Evolutionary conservation across 768 basidiomycete species (phyloP), one percentile per base, ranked within the genome.

Genomic region (Boletus subparvulus): DNA sequence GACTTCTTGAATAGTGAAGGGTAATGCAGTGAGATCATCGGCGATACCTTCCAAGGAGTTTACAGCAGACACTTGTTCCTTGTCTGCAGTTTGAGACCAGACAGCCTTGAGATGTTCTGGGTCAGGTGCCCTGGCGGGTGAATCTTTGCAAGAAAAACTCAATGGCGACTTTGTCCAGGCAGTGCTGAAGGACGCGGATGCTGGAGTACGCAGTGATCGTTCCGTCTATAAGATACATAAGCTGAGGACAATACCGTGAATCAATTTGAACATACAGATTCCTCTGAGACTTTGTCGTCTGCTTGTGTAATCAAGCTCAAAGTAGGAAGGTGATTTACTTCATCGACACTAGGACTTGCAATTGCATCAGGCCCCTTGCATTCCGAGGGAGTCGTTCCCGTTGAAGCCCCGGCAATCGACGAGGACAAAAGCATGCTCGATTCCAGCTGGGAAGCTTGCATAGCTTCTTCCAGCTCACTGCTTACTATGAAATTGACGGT

Each of bases 11-110:
- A 93, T 69, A 6, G 87, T 87, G 71, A 90, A 90, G 12, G 91
- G 90, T 32, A 94, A 75, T 24, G 86, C 78, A 32, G 87, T 86
- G 53, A 92, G 76, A 65, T 94, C 93, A 65, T 93, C 91, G 28
- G 85, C 84, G 54, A 95, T 91, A 17, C 86, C 87, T 66, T 92
- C 86, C 55, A 95, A 74, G 2, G 92, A 94, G 69, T 94, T 95
- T 24, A 88, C 79, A 10, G 83, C 76, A 55, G 85, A 82, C 35
- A 81, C 70, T 50, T 80, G 82, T n/a, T 84, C 77, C 69, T 88
- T 87, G 68, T 85, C 84, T 5, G 90, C 80, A 6, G 86, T 80
- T 64, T 90, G 86, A 19, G 88, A 89, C 89, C 92, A 93, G 9
- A 93, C 82, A 24, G 88, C 86, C 71, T 88, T 92, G 50, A 94